Evolutionary conservation across 768 basidiomycete genomes (phyloP), one percentile per base, ranked within the genome.

Genomic region (Boletus reticulatus): DNA sequence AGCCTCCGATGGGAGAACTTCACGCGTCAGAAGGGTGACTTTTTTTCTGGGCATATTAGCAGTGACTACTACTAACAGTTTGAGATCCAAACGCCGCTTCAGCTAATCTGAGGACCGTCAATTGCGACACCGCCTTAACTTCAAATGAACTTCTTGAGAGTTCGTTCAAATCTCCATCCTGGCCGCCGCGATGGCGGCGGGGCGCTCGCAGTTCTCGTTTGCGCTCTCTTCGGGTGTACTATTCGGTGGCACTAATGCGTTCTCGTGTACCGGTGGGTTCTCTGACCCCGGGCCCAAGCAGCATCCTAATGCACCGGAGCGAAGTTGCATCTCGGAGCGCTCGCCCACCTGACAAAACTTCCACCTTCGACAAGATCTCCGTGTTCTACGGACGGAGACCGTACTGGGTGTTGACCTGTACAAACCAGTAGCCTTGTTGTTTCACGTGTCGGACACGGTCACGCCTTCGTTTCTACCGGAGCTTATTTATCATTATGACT

Each of bases 171-270:
- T 67, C 51, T 65, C 57, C 57, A 62, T 62, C 48, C 46, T 57
- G 37, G 10, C 63, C 60, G 64, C 66, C 49, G 60, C 65, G 66
- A 68, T 54, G 66, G 65, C 66, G 53, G 56, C 65, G 65, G 66
- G 55, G 17, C 51, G 19, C 44, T 24, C 12, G 32, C 37, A 39
- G 49, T 58, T 66, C 64, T 56, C 10, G 54, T 54, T 12, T 62
- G 60, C 65, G 66, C 48, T 53, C 53, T 57, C 55, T 17, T 32
- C 66, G 65, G 65, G 31, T 34, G 42, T 37, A 48, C 60, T 59
- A 22, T 62, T 65, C 63, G 65, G 63, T 53, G 44, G 52, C 6
- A 62, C 43, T 67, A 53, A 37, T 14, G 27, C 24, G 31, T 51
- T 57, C 56, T 51, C 22, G 53, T 37, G 27, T 43, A 32, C 62